Conservation (phyloP, 305 asterid species). For the Fraxinus albicans region DNA sequence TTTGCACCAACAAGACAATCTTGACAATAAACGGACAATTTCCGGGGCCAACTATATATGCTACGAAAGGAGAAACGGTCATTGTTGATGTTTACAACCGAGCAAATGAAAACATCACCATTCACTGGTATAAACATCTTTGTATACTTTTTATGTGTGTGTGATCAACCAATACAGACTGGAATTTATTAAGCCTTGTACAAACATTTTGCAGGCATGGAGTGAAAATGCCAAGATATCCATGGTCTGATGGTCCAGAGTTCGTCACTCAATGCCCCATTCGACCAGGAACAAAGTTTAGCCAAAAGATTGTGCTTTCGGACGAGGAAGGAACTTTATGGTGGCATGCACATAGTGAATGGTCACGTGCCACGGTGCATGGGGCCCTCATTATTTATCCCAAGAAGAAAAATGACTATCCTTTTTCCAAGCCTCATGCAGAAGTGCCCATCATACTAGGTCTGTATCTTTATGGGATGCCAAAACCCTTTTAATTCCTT, state of each 20-base stretch:
- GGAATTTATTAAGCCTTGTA: too few species aligned
- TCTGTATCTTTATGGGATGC: slow-evolving; percentile 1
- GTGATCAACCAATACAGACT: too few species aligned
- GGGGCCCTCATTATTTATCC: slow-evolving; percentile 55
- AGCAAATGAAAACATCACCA: slow-evolving; percentile 45
- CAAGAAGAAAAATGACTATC: slow-evolving; percentile 29
- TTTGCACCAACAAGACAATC: slow-evolving; percentile 49
- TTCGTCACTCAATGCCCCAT: slow-evolving; percentile 64
- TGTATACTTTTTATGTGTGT: too few species aligned
- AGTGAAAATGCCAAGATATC: slow-evolving; percentile 59
- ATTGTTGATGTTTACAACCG: slow-evolving; percentile 46
- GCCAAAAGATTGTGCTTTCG: slow-evolving; percentile 42
- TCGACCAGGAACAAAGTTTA: slow-evolving; percentile 41
- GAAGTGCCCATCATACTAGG: slow-evolving; percentile 62
- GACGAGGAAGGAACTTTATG: slow-evolving; percentile 66
- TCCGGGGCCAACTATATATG: slow-evolving; percentile 64
- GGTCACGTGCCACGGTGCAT: slow-evolving; percentile 66
- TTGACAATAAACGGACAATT: slow-evolving; percentile 54
- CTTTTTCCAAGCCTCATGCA: slow-evolving; percentile 51
- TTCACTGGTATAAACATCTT: slow-evolving; percentile 45
- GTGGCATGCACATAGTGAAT: slow-evolving; percentile 79
- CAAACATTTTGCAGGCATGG: slow-evolving; percentile 51
- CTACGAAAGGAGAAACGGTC: slow-evolving; percentile 45
- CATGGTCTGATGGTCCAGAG: slow-evolving; percentile 69
- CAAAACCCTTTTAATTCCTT: not conserved